These are phyloP conservation scores for Botrytis elliptica DNA, from an alignment of 2,329 filamentous ascomycete genomes.

Conservation along the genomic window DNA sequence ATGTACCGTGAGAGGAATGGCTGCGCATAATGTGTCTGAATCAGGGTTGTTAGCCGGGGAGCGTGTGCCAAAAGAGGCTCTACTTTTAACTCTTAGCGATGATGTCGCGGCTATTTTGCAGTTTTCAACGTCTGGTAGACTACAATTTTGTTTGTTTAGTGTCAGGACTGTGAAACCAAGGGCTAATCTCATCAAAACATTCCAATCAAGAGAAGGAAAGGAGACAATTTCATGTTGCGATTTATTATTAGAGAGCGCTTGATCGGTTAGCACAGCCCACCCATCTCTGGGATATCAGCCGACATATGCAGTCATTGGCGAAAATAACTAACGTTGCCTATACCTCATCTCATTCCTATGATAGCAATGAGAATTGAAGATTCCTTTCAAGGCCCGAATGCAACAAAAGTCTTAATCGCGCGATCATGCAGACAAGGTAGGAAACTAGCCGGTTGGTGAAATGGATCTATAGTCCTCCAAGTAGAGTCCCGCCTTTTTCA, in stretches of 20 bases:
- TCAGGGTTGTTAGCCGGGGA: background rate
- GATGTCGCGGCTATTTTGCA: background rate
- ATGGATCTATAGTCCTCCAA: background rate
- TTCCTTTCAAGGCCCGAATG: too few relatives aligned
- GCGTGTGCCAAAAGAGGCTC: background rate
- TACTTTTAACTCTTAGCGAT: background rate
- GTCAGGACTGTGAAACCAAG: background rate
- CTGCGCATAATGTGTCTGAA: background rate
- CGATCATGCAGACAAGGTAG: too few relatives aligned
- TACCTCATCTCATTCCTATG: background rate
- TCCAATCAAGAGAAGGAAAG: background rate
- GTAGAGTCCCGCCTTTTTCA: background rate
- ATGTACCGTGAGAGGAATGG: background rate
- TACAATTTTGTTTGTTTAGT: background rate
- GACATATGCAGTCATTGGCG: background rate
- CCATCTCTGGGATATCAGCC: background rate
- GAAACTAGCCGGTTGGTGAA: background rate
- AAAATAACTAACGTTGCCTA: background rate
- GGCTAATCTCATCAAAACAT: background rate
- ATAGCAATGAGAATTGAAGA: background rate
- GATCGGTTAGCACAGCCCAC: background rate
- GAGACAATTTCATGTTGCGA: background rate
- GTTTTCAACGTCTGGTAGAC: background rate
- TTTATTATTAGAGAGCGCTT: background rate
- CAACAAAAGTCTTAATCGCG: background rate